These are phyloP conservation scores for Passiflora organensis DNA, from an alignment of 345 rosid genomes.

Conservation along the genomic window DNA sequence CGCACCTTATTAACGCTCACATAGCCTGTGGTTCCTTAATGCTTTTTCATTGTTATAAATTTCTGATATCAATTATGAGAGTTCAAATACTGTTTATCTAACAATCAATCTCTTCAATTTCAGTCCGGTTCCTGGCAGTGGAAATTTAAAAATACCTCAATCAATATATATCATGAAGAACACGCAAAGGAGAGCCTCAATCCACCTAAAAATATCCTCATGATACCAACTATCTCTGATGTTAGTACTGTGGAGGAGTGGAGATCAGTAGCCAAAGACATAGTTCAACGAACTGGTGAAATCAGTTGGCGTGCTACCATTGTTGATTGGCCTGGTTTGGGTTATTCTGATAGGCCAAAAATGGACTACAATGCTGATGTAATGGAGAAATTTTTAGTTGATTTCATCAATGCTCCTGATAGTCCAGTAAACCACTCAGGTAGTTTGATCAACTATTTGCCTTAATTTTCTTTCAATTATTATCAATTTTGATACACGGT, in stretches of 20 bases:
- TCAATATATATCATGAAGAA: constrained; percentile 69
- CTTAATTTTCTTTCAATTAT: too few species aligned
- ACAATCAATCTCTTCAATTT: constrained; percentile 6
- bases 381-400: constrained; percentile 82
- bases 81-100: not conserved
- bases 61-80: not conserved
- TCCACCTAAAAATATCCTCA: constrained; percentile 54
- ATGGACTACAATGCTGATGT: constrained; percentile 77
- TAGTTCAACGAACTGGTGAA: constrained; percentile 47
- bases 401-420: constrained; percentile 65
- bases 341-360: constrained; percentile 71
- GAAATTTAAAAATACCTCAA: constrained; percentile 59
- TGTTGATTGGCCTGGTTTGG: constrained; percentile 97
- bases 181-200: constrained; percentile 45
- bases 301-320: constrained; percentile 71
- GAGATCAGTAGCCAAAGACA: constrained; percentile 79
- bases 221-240: constrained; percentile 94
- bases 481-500: too few species aligned
- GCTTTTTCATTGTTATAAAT: not conserved
- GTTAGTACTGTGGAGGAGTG: constrained; percentile 94
- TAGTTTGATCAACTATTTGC: constrained; percentile 11
- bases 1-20: too few species aligned
- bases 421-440: constrained; percentile 60
- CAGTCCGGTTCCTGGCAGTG: constrained; percentile 65
- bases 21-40: too few species aligned